These are phyloP conservation scores for Knoxdaviesia proteae DNA, from an alignment of 2,329 filamentous ascomycete species.

Conservation along the genomic window DNA sequence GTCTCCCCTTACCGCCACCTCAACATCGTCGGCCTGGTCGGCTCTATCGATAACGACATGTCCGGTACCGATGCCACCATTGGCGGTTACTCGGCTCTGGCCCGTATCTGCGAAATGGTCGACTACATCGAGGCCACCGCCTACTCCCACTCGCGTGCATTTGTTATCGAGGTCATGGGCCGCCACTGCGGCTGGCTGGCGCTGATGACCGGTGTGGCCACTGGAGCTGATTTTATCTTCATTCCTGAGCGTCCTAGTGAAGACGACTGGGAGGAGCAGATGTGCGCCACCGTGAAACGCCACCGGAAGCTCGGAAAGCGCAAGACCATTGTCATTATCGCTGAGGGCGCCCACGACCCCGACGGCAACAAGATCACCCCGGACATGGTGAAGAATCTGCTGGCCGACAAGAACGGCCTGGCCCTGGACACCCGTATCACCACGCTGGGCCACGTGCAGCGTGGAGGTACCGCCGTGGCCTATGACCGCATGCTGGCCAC, in stretches of 20 bases:
- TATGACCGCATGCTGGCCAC: constrained; percentile 90
- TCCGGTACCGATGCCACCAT: constrained; percentile 95
- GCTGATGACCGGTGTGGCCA: constrained; percentile 86
- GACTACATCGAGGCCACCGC: constrained; percentile 95
- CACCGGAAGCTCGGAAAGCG: constrained; percentile 80
- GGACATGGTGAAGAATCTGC: constrained; percentile 63
- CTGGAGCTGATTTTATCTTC: constrained; percentile 90
- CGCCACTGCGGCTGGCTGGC: constrained; percentile 95
- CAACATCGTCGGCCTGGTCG: constrained; percentile 91
- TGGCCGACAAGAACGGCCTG: constrained; percentile 53
- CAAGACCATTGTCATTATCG: constrained; percentile 95
- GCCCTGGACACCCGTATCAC: constrained; percentile 84
- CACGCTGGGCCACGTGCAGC: constrained; percentile 89
- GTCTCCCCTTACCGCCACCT: constrained; percentile 61
- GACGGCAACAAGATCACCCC: constrained; percentile 69
- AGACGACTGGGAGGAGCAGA: constrained; percentile 74
- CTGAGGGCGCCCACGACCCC: constrained; percentile 78
- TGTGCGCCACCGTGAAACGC: constrained; percentile 58
- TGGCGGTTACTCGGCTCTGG: constrained; percentile 83
- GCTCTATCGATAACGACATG: constrained; percentile 96
- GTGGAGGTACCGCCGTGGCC: constrained; percentile 77
- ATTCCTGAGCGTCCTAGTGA: constrained; percentile 83
- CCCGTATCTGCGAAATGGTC: constrained; percentile 84
- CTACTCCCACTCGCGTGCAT: constrained; percentile 81
- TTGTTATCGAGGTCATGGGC: constrained; percentile 97